Evolutionary conservation across 768 basidiomycete species (phyloP).

Genomic region (Boletus huronensis): DNA sequence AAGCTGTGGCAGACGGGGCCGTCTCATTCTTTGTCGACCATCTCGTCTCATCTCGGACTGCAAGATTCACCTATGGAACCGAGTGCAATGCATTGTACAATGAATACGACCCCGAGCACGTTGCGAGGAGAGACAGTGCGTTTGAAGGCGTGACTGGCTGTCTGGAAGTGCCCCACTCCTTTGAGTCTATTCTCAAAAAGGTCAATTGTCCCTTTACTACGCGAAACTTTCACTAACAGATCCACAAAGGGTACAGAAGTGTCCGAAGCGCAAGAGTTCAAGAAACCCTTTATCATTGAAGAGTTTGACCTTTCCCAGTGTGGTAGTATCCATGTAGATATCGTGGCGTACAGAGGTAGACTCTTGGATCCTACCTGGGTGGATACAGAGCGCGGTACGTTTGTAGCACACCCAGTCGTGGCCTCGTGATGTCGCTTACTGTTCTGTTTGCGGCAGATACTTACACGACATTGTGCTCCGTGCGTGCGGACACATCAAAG

Average conservation of each 20-base stretch:
- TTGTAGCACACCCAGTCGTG: neutral
- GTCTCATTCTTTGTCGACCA: slow-evolving; percentile 10
- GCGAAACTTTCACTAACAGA: neutral
- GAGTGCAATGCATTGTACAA: slow-evolving; percentile 12
- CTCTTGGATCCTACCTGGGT: slow-evolving; percentile 5
- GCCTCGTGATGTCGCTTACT: neutral
- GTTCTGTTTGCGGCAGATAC: neutral
- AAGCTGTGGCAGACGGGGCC: slow-evolving; percentile 16
- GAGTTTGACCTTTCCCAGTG: slow-evolving; percentile 14
- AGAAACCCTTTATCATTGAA: slow-evolving; percentile 11
- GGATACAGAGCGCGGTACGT: slow-evolving; percentile 8
- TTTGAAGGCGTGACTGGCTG: slow-evolving; percentile 10
- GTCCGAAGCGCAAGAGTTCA: slow-evolving; percentile 15
- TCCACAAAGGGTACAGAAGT: slow-evolving; percentile 9
- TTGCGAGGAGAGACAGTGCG: neutral
- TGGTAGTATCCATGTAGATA: slow-evolving; percentile 14
- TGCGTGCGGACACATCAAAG: slow-evolving; percentile 13
- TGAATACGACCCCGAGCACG: slow-evolving; percentile 6
- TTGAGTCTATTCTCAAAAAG: slow-evolving; percentile 11
- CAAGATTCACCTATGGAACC: slow-evolving; percentile 14
- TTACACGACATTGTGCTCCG: slow-evolving; percentile 10
- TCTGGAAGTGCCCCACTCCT: slow-evolving; percentile 8
- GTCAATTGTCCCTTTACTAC: neutral
- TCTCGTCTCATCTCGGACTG: slow-evolving; percentile 9
- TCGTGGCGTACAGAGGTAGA: slow-evolving; percentile 12